These are phyloP conservation scores for Reticulascus tulasneorum DNA, from an alignment of 2,329 filamentous ascomycete genomes.

Conservation along the genomic window DNA sequence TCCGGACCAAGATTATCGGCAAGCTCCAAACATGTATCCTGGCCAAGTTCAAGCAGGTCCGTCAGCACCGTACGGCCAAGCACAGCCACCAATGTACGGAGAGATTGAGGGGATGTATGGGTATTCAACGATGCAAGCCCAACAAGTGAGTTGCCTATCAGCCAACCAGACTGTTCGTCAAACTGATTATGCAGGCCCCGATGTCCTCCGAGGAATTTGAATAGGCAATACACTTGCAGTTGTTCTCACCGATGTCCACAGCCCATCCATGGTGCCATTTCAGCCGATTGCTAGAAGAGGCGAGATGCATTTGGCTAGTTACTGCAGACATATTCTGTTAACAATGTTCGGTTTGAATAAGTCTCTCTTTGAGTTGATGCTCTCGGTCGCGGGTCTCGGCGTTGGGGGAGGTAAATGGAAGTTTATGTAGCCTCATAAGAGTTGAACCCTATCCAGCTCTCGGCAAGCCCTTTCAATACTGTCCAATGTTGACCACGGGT, in stretches of 20 bases:
- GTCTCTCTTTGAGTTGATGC: no score
- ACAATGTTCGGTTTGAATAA: no score
- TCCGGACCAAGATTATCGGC: conserved; percentile 74
- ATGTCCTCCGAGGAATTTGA: conserved; percentile 45
- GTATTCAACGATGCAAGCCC: conserved; percentile 75
- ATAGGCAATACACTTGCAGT: conserved; percentile 16
- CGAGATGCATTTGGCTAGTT: no score
- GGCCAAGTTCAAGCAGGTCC: conserved; percentile 73
- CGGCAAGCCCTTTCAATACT: no score
- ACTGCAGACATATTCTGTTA: no score
- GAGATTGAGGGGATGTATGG: conserved; percentile 82
- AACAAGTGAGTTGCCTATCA: conserved; percentile 61
- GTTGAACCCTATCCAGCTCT: no score
- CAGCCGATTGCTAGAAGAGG: no score
- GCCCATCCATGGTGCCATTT: no score
- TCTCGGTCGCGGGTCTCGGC: no score
- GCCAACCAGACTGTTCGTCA: neutral
- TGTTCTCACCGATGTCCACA: neutral
- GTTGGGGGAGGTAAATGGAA: no score
- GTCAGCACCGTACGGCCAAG: conserved; percentile 69
- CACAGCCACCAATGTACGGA: conserved; percentile 75
- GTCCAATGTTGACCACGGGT: no score
- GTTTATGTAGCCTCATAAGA: no score
- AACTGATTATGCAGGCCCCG: conserved; percentile 26
- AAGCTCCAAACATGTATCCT: conserved; percentile 75